A percentile compares a stretch with the other conserved stretches of the same genome.
Conservation (phyloP, 108 stramenopile genomes). For the Skeletonema potamos region DNA sequence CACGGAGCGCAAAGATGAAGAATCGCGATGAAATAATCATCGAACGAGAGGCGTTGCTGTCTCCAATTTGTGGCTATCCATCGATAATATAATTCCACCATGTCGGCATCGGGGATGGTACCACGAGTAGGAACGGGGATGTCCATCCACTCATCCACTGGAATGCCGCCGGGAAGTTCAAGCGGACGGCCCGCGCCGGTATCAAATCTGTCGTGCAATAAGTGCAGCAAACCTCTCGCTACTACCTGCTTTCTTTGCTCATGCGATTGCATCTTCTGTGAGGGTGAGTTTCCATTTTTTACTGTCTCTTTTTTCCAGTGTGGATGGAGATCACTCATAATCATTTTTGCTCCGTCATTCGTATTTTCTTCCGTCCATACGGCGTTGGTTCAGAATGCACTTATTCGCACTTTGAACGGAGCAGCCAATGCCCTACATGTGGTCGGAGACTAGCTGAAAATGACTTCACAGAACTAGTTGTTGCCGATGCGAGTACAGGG, state of each 20-base stretch:
- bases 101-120: not conserved
- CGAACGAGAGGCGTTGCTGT: too few species aligned
- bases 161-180: constrained; percentile 16
- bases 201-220: constrained; percentile 56
- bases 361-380: not conserved
- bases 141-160: not conserved
- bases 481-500: constrained; percentile 57
- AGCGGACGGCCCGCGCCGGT: constrained; percentile 15
- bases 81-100: not conserved
- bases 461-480: constrained; percentile 74
- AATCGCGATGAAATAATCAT: too few species aligned
- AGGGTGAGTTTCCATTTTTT: constrained; percentile 51
- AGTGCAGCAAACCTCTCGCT: constrained; percentile 59
- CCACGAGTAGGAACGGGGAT: not conserved
- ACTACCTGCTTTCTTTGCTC: constrained; percentile 77
- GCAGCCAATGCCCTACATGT: constrained; percentile 63
- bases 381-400: constrained; percentile 58
- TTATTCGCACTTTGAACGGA: constrained; percentile 69
- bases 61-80: too few species aligned
- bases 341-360: not conserved
- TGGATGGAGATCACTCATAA: not conserved
- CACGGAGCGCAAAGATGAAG: too few species aligned
- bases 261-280: constrained; percentile 80
- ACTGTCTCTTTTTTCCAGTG: not conserved
- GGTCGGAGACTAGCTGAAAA: constrained; percentile 52